Evolutionary conservation across 1,284 basidiomycete species (phyloP).

Genomic region (Inonotus hispidus): DNA sequence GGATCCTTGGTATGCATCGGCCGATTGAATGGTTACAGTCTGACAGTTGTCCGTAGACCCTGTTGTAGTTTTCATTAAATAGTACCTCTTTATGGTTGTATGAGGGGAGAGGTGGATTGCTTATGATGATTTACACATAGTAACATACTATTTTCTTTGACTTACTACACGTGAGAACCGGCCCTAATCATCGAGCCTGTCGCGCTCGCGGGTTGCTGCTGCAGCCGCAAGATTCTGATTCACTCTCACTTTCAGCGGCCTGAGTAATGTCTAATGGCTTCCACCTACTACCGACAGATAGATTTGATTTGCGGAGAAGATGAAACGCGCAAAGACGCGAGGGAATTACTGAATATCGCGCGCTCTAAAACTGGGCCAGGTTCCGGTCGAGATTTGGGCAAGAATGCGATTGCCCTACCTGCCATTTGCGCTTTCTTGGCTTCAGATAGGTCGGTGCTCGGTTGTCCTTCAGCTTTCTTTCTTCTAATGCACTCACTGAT

Average conservation of each 20-base stretch:
- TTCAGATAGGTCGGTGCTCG: constrained; percentile 28
- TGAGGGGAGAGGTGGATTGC: background rate
- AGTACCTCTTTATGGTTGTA: no score
- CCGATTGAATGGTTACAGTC: no score
- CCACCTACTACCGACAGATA: constrained; percentile 19
- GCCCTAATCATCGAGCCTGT: background rate
- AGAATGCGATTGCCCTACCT: constrained; percentile 27
- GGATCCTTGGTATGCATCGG: background rate
- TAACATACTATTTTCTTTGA: background rate
- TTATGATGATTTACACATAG: background rate
- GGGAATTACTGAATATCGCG: constrained; percentile 25
- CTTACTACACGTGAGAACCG: background rate
- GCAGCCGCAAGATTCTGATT: no score
- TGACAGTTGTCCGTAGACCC: no score
- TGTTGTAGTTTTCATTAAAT: background rate
- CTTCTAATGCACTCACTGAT: background rate
- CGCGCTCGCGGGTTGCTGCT: no score
- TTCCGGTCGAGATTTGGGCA: constrained; percentile 31
- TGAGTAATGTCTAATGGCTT: background rate
- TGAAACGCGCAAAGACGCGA: constrained; percentile 26
- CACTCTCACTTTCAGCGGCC: background rate
- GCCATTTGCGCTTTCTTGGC: constrained; percentile 35
- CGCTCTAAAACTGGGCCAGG: constrained; percentile 30
- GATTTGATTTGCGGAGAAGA: constrained; percentile 17
- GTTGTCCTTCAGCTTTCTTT: background rate